Percentiles rank a stretch among this genome's conserved stretches.
Conservation (phyloP, 169 alveolate genomes). For the Eimeria brunetti region DNA sequence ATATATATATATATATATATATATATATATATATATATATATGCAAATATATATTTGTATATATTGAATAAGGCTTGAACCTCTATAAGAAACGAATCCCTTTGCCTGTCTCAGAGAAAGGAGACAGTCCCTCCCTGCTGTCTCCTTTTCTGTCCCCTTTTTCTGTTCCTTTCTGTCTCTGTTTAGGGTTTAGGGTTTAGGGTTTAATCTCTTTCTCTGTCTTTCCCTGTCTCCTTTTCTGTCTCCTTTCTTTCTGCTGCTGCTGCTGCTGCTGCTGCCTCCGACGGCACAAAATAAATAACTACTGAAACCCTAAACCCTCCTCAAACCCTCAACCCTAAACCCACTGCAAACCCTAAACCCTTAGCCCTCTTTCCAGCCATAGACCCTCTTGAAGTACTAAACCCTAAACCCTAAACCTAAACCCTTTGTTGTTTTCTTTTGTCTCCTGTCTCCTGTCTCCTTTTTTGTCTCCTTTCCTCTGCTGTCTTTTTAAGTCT, state of each 20-base stretch:
- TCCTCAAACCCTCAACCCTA: no score
- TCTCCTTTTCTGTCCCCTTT: no score
- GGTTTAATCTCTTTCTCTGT: neutral
- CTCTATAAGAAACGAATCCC: neutral
- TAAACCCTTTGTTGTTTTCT: neutral
- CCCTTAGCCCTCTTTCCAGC: constrained; percentile 18
- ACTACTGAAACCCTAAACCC: neutral
- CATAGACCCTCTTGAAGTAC: neutral
- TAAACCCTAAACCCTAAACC: constrained; percentile 17
- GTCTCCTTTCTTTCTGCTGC: neutral
- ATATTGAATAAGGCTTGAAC: no score
- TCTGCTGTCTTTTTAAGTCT: no score
- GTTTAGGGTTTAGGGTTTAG: constrained; percentile 37
- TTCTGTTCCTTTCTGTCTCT: neutral
- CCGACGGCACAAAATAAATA: neutral
- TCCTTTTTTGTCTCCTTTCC: no score
- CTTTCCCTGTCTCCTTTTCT: no score
- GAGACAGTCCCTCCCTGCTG: no score
- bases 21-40: no score
- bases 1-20: no score
- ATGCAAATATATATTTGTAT: no score
- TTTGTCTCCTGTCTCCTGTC: no score
- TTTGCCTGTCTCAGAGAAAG: neutral
- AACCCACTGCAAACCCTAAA: constrained; percentile 20
- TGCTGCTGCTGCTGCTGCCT: neutral